Conservation (phyloP, 1,284 basidiomycete genomes). For the Schizophyllum amplum region DNA sequence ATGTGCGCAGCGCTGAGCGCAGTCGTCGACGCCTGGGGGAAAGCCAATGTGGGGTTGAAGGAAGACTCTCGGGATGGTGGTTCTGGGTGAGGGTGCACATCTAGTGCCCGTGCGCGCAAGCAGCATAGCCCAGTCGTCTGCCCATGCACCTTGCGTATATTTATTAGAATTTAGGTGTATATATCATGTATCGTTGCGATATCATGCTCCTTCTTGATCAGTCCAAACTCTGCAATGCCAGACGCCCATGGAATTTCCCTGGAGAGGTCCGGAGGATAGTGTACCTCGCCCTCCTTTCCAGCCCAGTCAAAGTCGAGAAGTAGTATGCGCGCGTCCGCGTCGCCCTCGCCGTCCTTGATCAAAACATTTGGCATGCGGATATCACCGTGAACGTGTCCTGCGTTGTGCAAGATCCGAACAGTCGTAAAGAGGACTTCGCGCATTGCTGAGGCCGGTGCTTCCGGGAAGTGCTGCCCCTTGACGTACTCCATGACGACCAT, state of each 20-base stretch:
- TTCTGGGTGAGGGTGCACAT: no score
- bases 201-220: background rate
- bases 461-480: constrained; percentile 1
- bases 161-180: no score
- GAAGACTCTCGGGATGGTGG: no score
- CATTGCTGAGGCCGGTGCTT: constrained; percentile 1
- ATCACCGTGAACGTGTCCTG: background rate
- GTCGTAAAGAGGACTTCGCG: background rate
- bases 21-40: no score
- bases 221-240: background rate
- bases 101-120: no score
- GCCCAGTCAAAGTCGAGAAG: constrained; percentile 12
- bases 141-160: no score
- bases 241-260: background rate
- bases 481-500: constrained; percentile 10
- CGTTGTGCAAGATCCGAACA: background rate
- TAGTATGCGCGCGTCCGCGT: no score
- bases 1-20: no score
- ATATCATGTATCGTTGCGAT: no score
- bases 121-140: no score
- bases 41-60: no score
- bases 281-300: background rate
- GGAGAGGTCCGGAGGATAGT: constrained; percentile 9
- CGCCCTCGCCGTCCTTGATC: constrained; percentile 5
- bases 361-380: background rate